Evolutionary conservation across 352 stramenopile genomes (phyloP), one percentile per base, ranked within the genome.

Genomic region (Pythium biforme): DNA sequence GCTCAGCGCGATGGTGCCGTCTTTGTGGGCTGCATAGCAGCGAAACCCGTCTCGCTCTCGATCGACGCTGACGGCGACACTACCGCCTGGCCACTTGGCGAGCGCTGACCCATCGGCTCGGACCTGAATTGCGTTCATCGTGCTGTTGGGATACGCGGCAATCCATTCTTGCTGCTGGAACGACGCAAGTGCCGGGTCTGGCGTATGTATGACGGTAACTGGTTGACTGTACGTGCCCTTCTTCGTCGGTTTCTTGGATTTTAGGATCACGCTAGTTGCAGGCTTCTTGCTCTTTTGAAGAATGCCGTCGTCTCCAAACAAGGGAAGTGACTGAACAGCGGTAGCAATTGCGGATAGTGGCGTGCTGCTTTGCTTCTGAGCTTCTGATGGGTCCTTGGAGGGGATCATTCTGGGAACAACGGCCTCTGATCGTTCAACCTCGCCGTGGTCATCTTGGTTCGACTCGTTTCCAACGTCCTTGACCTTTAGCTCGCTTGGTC

Each of bases 11-110:
- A 93, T 73, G 8, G 68, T 67, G 0, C 81, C 80, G 56, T 93
- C 83, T 43, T 85, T 89, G 55, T 89, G 83, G 9, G 80, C 78
- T 2, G 76, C 83, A 51, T 90, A 93, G 33, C 79, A 65, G n/a
- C 83, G 76, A 49, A 82, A 93, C 8, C 78, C 81, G 23, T 79
- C 63, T 14, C 53, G 69, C 31, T 93, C 83, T 12, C 74, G 76
- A 48, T 93, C 84, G 6, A 93, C 63, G 22, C 80, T 91, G 10
- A 90, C 69, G 0, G 84, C 84, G 4, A 93, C 69, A n/a, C 45
- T 75, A 7, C 82, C 79, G 14, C 73, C 82, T 29, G 80, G 69
- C 84, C 84, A 93, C 33, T 85, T 85, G 14, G 81, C 81, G 20
- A 90, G 62, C 3, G 80, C 78, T 9, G 84, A 91, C 17, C 84